A percentile compares a stretch with the other conserved stretches of the same genome.
Evolutionary conservation across 495 filamentous ascomycete genomes (phyloP).

Genomic region (Neurospora tetraspora): DNA sequence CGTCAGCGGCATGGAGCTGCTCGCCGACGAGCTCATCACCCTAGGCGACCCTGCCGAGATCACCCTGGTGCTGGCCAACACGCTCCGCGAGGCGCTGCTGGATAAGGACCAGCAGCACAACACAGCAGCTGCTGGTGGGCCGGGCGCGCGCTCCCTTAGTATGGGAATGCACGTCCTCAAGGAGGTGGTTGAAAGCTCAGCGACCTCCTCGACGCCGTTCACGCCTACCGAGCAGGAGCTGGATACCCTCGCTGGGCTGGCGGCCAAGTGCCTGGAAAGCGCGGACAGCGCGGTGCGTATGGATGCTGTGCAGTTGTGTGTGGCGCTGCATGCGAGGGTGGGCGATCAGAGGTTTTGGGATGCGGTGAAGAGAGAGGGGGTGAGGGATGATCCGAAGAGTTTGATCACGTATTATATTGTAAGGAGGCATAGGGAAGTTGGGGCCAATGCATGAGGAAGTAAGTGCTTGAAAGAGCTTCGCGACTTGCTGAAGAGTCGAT

Average conservation of each 20-base stretch:
- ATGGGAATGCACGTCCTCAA: constrained; percentile 55
- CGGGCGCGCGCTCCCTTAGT: constrained; percentile 25
- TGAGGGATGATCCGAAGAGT: constrained; percentile 59
- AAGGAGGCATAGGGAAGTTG: constrained; percentile 44
- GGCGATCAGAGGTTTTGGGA: constrained; percentile 57
- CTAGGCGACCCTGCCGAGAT: constrained; percentile 43
- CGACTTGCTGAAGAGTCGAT: not conserved
- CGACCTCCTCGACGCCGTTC: constrained; percentile 21
- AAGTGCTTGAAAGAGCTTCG: not conserved
- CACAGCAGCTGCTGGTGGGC: constrained; percentile 14
- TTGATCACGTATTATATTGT: constrained; percentile 79
- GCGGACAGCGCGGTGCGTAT: constrained; percentile 69
- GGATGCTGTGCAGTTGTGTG: constrained; percentile 67
- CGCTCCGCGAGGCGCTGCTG: constrained; percentile 19
- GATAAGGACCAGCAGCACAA: not conserved
- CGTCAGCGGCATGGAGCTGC: constrained; percentile 43
- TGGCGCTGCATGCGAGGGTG: constrained; percentile 59
- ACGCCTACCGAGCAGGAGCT: constrained; percentile 34
- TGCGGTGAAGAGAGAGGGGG: constrained; percentile 38
- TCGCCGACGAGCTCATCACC: constrained; percentile 40
- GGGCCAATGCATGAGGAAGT: not conserved
- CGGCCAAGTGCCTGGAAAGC: constrained; percentile 54
- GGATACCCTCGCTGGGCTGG: constrained; percentile 41
- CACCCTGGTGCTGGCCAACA: constrained; percentile 33
- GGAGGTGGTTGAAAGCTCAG: constrained; percentile 32